Base-by-base conservation (phyloP, 768 basidiomycete genomes). In the Russula olivacea region DNA sequence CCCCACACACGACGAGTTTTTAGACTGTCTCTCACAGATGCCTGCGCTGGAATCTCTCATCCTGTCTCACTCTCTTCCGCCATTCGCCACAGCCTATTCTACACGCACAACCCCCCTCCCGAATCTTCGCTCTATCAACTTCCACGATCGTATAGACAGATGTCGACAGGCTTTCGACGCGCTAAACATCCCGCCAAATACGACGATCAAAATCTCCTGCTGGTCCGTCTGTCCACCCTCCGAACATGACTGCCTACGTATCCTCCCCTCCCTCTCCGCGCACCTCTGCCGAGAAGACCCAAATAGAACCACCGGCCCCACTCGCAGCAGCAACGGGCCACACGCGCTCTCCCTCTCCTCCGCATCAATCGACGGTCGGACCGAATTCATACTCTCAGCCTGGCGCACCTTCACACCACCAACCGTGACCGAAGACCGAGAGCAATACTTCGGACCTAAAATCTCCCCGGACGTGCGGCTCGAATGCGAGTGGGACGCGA, bases 401-500 rank as follows among this genome's bases (percentile, higher is more conserved):
- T 64, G 59, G 63, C 58, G 63, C 30, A 11, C 38, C 14, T 64
- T 64, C 48, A 8, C 32, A 23, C 54, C 54, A 1, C 63, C 48
- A 2, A 50, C 63, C 1, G 21, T 64, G 9, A 23, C 30, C 0
- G 58, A 64, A n/a, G 63, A 64, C 54, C 59, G 54, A 15, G 59
- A 64, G 7, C 54, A 38, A 9, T 60, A 56, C 25, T 36, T 45
- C 10, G 63, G 63, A 1, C 63, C 63, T 6, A 59, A 55, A 10
- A 3, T 5, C 23, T 0, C 10, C 7, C 21, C 58, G 40, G 59
- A 55, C 40, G 49, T 60, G 5, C 63, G 34, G 2, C 54, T 64
- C 23, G 58, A 64, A 4, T 64, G 58, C 63, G 63, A 60, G 15
- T 64, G 63, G 63, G 63, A 60, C 54, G 53, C 58, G 17, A 50